Evolutionary conservation across 1,139 yeast genomes (phyloP).

Genomic region (Yamadazyma kanchanaburiensis): DNA sequence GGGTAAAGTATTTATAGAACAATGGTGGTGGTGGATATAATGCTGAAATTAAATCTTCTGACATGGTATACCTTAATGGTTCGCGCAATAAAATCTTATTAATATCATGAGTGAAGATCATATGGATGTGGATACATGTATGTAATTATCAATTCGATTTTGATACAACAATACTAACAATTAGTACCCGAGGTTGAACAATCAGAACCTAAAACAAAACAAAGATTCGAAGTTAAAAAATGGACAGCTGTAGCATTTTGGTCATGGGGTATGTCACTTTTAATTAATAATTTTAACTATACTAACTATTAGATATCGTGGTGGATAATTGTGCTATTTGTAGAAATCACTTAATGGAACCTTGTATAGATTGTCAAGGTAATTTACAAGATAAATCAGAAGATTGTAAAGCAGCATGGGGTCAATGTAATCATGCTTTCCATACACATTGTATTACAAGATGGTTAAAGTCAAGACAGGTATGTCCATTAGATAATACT

Average conservation of each 20-base stretch:
- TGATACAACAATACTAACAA: slow-evolving; percentile 10
- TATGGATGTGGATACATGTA: slow-evolving; percentile 18
- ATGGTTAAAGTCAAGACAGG: slow-evolving; percentile 96
- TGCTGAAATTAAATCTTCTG: slow-evolving; percentile 52
- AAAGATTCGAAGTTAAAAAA: slow-evolving; percentile 46
- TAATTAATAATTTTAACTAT: slow-evolving; percentile 2
- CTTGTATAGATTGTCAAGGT: slow-evolving; percentile 96
- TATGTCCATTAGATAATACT: slow-evolving; percentile 93
- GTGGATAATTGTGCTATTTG: slow-evolving; percentile 98
- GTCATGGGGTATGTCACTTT: slow-evolving; percentile 80
- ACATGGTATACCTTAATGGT: slow-evolving; percentile 5
- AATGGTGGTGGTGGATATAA: slow-evolving; percentile 89
- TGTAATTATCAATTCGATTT: slow-evolving; percentile 6
- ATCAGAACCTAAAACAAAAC: slow-evolving; percentile 23
- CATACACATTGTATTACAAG: slow-evolving; percentile 94
- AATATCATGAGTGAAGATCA: slow-evolving; percentile 14
- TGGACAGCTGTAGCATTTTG: slow-evolving; percentile 99
- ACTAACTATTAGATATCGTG: slow-evolving; percentile 57
- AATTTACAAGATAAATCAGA: slow-evolving; percentile 64
- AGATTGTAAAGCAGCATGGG: slow-evolving; percentile 97
- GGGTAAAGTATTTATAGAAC: slow-evolving; percentile 64
- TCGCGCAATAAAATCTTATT: neutral
- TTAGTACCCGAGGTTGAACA: slow-evolving; percentile 15
- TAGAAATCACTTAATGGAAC: slow-evolving; percentile 97
- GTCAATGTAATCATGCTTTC: slow-evolving; percentile 91